These are phyloP conservation scores for Magnusiomyces tetraspermus DNA, from an alignment of 1,139 yeast genomes.

Conservation along the genomic window DNA sequence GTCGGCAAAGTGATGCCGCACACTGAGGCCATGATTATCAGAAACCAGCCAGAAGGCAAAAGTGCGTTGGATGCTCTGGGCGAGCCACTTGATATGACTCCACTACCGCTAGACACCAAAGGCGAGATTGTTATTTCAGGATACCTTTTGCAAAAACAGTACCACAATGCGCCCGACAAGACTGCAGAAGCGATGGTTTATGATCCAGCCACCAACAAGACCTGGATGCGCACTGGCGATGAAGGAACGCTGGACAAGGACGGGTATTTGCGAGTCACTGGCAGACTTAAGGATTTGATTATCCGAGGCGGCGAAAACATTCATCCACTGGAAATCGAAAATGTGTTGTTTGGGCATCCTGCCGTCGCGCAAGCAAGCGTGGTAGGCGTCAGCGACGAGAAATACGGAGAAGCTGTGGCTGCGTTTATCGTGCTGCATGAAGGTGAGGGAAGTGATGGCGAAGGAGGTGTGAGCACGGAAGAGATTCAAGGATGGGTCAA, in stretches of 20 bases:
- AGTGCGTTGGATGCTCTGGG: background rate
- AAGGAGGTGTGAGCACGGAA: constrained; percentile 16
- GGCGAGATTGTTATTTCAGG: constrained; percentile 31
- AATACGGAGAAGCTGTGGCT: constrained; percentile 31
- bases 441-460: no score
- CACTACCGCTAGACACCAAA: constrained; percentile 22
- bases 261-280: constrained; percentile 29
- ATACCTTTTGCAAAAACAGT: constrained; percentile 26
- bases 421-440: constrained; percentile 25
- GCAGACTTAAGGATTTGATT: constrained; percentile 31
- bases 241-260: constrained; percentile 29
- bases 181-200: constrained; percentile 26
- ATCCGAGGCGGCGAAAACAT: constrained; percentile 34
- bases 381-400: constrained; percentile 29
- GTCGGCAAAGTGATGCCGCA: constrained; percentile 30
- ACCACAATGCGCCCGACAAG: constrained; percentile 24
- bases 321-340: constrained; percentile 31
- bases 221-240: constrained; percentile 33
- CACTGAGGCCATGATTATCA: constrained; percentile 26
- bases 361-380: constrained; percentile 28
- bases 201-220: constrained; percentile 19
- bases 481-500: constrained; percentile 23
- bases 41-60: constrained; percentile 11
- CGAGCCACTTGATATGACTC: constrained; percentile 19
- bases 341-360: constrained; percentile 27